phyloP scores from a whole-genome alignment of 768 basidiomycete genomes.

The Nevesoporus exiguus region DNA sequence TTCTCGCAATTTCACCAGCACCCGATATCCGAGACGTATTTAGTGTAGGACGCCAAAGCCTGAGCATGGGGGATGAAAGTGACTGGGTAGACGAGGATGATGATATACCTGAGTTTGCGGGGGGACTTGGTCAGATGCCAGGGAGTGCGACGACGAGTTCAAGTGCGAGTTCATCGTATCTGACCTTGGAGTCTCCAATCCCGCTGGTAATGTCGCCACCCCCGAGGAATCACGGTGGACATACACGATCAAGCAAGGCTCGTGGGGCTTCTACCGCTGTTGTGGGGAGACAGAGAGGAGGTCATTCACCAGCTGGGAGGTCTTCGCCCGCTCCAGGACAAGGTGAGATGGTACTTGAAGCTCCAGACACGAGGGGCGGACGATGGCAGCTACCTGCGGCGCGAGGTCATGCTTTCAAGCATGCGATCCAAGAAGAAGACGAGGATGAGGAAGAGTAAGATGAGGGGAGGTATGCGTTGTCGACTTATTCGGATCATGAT shows the following conservation, averaged over 20 bases:
- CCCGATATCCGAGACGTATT: constrained; percentile 72
- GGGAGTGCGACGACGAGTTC: constrained; percentile 27
- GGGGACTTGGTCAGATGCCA: constrained; percentile 67
- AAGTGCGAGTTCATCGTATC: constrained; percentile 23
- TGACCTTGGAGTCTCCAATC: constrained; percentile 36
- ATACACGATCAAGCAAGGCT: constrained; percentile 35
- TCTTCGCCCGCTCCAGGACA: constrained; percentile 53
- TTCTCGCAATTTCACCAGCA: constrained; percentile 63
- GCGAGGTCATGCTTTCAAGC: constrained; percentile 68
- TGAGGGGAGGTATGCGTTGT: constrained; percentile 5
- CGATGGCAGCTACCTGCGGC: constrained; percentile 66
- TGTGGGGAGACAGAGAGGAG: constrained; percentile 42
- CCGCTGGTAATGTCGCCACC: constrained; percentile 46
- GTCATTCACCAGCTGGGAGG: constrained; percentile 60
- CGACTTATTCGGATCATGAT: constrained; percentile 7
- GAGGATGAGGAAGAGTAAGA: constrained; percentile 71
- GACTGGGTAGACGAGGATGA: constrained; percentile 92
- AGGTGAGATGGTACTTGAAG: constrained; percentile 45
- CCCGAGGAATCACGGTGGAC: constrained; percentile 43
- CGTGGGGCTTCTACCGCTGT: constrained; percentile 23
- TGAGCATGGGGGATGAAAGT: constrained; percentile 68
- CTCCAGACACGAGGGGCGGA: constrained; percentile 48
- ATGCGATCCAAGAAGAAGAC: constrained; percentile 81
- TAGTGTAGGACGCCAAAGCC: constrained; percentile 53
- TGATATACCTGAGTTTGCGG: constrained; percentile 65